Evolutionary conservation across 768 basidiomycete species (phyloP), one percentile per base, ranked within the genome.

Genomic region (Rhizopogon vinicolor): DNA sequence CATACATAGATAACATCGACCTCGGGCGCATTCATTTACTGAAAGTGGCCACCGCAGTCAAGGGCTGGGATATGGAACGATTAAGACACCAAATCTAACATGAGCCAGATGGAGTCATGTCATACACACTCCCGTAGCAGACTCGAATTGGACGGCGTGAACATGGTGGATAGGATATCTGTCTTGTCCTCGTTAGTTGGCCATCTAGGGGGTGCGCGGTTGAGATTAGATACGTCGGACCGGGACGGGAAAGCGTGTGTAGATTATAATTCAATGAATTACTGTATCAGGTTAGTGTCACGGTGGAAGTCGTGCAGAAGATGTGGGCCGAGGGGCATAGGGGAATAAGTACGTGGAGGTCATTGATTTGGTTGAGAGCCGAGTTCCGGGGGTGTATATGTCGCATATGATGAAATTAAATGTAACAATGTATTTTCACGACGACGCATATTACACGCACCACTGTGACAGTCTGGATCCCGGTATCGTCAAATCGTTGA

Each of bases 401-500:
- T 25, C 4, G 25, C 4, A 25, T 25, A 25, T 25, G 25, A 25
- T 25, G 25, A 25, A 25, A 25, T 25, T 25, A 25, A 25, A 25
- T 25, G 25, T 25, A 25, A 22, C 25, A 25, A 0, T 25, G 48
- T 52, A 42, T 14, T 7, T 55, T 45, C 25, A 53, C 1, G 29
- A 45, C 39, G 2, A 22, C 41, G 39, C 28, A 39, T 2, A 49
- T 28, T 3, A 3, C 16, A 75, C 83, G 44, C 64, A 85, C 85
- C 86, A 58, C 7, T 25, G 25, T 25, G 25, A 25, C 25, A 25
- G 25, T 25, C 78, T 81, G 72, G 87, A 89, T 58, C 80, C 84
- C 73, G 88, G 87, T 54, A 89, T 87, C 82, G 86, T 85, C 29
- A 79, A 83, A 46, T 89, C 87, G 60, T 85, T 84, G 74, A 85